Percentiles rank a stretch among this genome's conserved stretches.
Conservation (phyloP, 768 basidiomycete genomes). For the Termitomyces sp. region DNA sequence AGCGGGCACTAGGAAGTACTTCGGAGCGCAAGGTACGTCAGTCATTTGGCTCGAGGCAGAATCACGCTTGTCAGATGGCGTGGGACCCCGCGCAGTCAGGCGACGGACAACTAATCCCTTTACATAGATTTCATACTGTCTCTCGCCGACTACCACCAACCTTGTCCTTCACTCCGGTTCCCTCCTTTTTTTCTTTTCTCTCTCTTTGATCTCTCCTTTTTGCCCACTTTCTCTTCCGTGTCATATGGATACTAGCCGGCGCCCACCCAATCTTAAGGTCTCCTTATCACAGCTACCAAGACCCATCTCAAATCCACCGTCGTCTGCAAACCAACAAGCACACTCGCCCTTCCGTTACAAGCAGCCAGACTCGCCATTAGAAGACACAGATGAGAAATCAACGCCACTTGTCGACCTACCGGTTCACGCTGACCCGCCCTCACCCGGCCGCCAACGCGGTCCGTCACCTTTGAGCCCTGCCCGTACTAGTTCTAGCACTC, state of each 20-base stretch:
- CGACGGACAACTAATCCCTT: neutral
- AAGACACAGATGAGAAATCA: slow-evolving; percentile 24
- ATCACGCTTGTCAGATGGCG: slow-evolving; percentile 11
- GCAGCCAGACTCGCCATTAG: slow-evolving; percentile 16
- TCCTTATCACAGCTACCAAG: slow-evolving; percentile 26
- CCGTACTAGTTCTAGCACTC: slow-evolving; percentile 6
- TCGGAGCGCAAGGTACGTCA: slow-evolving; percentile 11
- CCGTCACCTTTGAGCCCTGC: neutral
- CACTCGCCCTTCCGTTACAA: slow-evolving; percentile 32
- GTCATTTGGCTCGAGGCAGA: neutral
- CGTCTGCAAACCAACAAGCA: slow-evolving; percentile 21
- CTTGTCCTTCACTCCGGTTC: slow-evolving; percentile 13
- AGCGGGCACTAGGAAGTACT: slow-evolving; percentile 1
- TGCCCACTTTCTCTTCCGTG: slow-evolving; percentile 27
- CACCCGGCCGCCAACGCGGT: slow-evolving; percentile 11
- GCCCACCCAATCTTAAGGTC: slow-evolving; percentile 24
- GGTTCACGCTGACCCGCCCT: slow-evolving; percentile 3
- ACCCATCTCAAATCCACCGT: slow-evolving; percentile 21
- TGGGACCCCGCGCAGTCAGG: slow-evolving; percentile 11
- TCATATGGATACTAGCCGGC: slow-evolving; percentile 24
- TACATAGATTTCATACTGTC: neutral
- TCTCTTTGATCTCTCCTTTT: slow-evolving; percentile 9
- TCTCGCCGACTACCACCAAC: slow-evolving; percentile 8
- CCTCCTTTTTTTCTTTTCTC: slow-evolving; percentile 13
- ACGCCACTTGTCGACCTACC: slow-evolving; percentile 22